phyloP scores from a whole-genome alignment of 257 asterid genomes.

The Primulina tabacum region DNA sequence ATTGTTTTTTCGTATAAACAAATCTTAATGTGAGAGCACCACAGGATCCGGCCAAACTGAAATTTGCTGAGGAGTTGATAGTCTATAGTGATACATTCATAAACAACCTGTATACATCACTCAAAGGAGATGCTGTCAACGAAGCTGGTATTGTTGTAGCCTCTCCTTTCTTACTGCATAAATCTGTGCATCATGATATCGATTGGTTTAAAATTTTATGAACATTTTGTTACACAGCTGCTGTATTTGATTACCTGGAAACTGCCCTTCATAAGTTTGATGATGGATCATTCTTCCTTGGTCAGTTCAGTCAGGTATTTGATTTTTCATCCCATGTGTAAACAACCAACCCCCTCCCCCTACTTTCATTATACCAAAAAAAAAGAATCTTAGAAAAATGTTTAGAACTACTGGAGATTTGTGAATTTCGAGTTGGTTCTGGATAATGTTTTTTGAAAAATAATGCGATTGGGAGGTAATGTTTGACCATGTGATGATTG shows the following conservation, averaged over 20 bases:
- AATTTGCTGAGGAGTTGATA: conserved; percentile 50
- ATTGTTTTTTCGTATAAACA: not conserved
- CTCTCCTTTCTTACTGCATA: conserved; percentile 9
- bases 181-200: conserved; percentile 1
- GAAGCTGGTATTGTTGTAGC: conserved; percentile 37
- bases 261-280: conserved; percentile 48
- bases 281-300: conserved; percentile 69
- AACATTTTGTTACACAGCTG: conserved; percentile 35
- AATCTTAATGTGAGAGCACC: conserved; percentile 11
- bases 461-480: not conserved
- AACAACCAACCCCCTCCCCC: no score
- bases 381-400: not conserved
- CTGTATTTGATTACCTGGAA: conserved; percentile 57
- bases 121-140: conserved; percentile 44
- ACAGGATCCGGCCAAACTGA: conserved; percentile 44
- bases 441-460: not conserved
- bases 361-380: no score
- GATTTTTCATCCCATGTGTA: not conserved
- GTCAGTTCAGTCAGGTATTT: conserved; percentile 59
- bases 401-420: not conserved
- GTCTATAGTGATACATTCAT: conserved; percentile 34
- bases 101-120: conserved; percentile 29
- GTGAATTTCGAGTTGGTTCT: not conserved
- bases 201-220: not conserved
- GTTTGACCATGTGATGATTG: not conserved